A percentile compares a stretch with the other conserved stretches of the same genome.
phyloP scores from a whole-genome alignment of 495 filamentous ascomycete species.

The Aspergillus sclerotiicarbonarius region DNA sequence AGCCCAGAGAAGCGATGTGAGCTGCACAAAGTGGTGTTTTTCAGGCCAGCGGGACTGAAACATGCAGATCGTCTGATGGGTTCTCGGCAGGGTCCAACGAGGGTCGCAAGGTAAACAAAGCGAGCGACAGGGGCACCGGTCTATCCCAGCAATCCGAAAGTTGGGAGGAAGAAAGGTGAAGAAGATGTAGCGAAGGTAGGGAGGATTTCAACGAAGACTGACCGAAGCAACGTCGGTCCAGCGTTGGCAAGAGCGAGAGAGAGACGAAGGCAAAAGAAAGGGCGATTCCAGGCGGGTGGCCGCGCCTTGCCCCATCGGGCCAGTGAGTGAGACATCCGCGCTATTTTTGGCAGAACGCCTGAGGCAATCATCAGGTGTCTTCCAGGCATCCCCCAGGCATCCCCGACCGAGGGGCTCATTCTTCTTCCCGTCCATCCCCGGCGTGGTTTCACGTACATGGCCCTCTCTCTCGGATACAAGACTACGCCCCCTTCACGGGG shows the following conservation, averaged over 20 bases:
- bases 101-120: constrained; percentile 25
- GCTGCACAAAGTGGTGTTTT: constrained; percentile 2
- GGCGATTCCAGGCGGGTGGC: constrained; percentile 11
- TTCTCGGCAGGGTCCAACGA: constrained; percentile 14
- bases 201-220: constrained; percentile 1
- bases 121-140: constrained; percentile 19
- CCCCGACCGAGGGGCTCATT: neutral
- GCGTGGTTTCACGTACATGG: neutral
- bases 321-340: constrained; percentile 21
- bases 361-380: constrained; percentile 5
- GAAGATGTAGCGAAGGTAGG: constrained; percentile 8
- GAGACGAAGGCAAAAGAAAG: constrained; percentile 11
- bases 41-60: constrained; percentile 18
- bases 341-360: constrained; percentile 23
- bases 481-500: too few relatives aligned
- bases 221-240: constrained; percentile 20
- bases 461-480: neutral
- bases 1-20: neutral
- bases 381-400: neutral
- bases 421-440: too few relatives aligned
- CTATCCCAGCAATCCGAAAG: neutral
- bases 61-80: constrained; percentile 20
- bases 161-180: neutral
- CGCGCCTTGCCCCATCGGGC: constrained; percentile 20
- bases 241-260: constrained; percentile 13